A percentile compares a stretch with the other conserved stretches of the same genome.
Conservation (phyloP, 768 basidiomycete species). For the Leccinum pellstonianum region DNA sequence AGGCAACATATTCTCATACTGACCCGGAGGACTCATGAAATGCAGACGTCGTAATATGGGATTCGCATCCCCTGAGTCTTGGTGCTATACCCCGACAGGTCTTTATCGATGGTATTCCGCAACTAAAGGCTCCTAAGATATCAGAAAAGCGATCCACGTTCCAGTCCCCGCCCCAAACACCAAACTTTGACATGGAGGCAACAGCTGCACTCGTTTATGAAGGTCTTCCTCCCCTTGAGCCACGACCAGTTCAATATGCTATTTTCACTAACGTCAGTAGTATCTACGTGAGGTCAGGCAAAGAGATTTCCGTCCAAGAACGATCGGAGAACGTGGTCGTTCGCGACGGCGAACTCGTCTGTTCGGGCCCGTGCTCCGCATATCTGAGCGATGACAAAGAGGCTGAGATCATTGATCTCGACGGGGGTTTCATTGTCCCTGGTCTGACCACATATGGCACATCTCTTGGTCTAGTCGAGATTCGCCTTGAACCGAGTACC, state of each 20-base stretch:
- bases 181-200: constrained; percentile 71
- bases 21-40: not conserved
- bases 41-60: constrained; percentile 67
- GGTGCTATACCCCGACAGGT: constrained; percentile 74
- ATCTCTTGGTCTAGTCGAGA: constrained; percentile 68
- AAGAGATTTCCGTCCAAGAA: constrained; percentile 27
- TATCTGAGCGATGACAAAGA: constrained; percentile 17
- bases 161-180: constrained; percentile 53
- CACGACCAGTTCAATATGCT: constrained; percentile 38
- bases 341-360: constrained; percentile 52
- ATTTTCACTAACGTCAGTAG: constrained; percentile 65
- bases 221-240: constrained; percentile 70
- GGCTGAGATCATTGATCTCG: constrained; percentile 53
- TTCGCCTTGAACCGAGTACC: constrained; percentile 65
- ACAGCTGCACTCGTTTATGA: constrained; percentile 58
- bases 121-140: constrained; percentile 51
- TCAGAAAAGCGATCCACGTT: constrained; percentile 38
- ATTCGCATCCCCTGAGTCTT: constrained; percentile 70
- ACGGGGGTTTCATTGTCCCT: constrained; percentile 69
- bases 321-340: constrained; percentile 35
- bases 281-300: constrained; percentile 38
- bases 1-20: not conserved
- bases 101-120: constrained; percentile 84
- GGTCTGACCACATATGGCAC: constrained; percentile 73
- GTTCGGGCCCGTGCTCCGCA: constrained; percentile 40